Evolutionary conservation across 1,139 yeast genomes (phyloP), one percentile per base, ranked within the genome.

Genomic region (Pneumocystis carinii): DNA sequence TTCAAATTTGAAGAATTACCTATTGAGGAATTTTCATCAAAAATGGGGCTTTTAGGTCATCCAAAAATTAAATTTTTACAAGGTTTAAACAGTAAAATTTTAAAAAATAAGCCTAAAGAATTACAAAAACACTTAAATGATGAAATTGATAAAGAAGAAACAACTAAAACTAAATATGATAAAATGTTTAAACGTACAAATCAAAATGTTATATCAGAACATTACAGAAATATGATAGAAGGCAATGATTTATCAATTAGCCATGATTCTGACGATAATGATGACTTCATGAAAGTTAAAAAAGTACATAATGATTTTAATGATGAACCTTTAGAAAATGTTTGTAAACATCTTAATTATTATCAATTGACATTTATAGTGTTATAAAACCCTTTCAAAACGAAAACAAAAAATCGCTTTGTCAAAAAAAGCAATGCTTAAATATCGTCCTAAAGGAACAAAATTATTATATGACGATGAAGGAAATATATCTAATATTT

Each of bases 171-270:
- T 12, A 92, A 87, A 73, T 89, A 89, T 72, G 98, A 94, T 74
- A 83, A 94, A 68, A 90, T 92, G 96, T 94, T 94, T 76, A 95
- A 88, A 72, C 82, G 99, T 73, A 81, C 87, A 74, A 94, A 92
- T 74, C 98, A 94, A 76, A 87, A 87, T 61, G 95, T 92, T 39
- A 77, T 94, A 65, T 86, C 96, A 53, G 94, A 90, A 68, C 95
- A 90, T 72, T 92, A 89, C 72, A 75, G 84, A 75, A 87, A 84
- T 66, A 79, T 92, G 74, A 67, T 72, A 17, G 72, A 70, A 15
- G 78, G 77, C 1, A 77, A 71, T 60, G 77, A 70, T 7, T 79
- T 74, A 1, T 61, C 61, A 19, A 59, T 62, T 14, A 64, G 62
- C 42, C 62, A 64, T 1, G 85, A 78, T 12, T 85, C 79, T 19